Conservation (phyloP, 768 basidiomycete species). For the Trametes punicea region DNA sequence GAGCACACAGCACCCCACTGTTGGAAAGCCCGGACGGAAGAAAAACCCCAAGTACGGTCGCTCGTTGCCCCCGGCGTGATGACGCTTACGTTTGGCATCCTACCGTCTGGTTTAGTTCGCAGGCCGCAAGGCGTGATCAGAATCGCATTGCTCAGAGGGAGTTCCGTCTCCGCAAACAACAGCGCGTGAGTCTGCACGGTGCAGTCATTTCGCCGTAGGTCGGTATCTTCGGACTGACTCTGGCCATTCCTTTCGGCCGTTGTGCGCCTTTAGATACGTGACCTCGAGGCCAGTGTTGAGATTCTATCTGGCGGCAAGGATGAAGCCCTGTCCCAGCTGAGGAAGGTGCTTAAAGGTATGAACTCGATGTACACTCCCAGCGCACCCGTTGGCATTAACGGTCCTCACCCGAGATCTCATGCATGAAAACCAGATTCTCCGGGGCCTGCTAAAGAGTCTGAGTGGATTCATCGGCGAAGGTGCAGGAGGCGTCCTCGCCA, state of each 20-base stretch:
- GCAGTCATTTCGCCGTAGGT: neutral
- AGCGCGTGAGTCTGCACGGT: constrained; percentile 47
- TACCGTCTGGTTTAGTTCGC: constrained; percentile 53
- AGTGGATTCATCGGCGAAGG: constrained; percentile 86
- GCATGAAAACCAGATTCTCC: constrained; percentile 83
- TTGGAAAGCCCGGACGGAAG: constrained; percentile 71
- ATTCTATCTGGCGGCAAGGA: constrained; percentile 90
- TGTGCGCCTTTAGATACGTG: constrained; percentile 65
- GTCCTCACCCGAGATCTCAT: constrained; percentile 60
- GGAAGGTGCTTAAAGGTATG: constrained; percentile 74
- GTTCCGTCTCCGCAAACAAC: constrained; percentile 89
- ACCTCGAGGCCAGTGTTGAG: constrained; percentile 94
- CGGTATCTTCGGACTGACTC: neutral
- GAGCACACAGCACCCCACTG: constrained; percentile 12
- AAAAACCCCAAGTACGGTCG: constrained; percentile 78
- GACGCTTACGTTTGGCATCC: constrained; percentile 29
- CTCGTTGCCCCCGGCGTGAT: constrained; percentile 24
- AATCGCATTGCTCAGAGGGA: constrained; percentile 93
- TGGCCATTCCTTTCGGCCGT: neutral
- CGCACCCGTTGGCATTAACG: constrained; percentile 4
- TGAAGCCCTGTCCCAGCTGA: constrained; percentile 80
- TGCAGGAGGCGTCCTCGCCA: constrained; percentile 69
- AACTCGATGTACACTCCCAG: neutral
- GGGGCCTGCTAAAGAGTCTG: constrained; percentile 72
- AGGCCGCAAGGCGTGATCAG: constrained; percentile 84